Evolutionary conservation across 176 grass and related monocot species (phyloP), one percentile per base, ranked within the genome.

Genomic region (Juncus inflexus): DNA sequence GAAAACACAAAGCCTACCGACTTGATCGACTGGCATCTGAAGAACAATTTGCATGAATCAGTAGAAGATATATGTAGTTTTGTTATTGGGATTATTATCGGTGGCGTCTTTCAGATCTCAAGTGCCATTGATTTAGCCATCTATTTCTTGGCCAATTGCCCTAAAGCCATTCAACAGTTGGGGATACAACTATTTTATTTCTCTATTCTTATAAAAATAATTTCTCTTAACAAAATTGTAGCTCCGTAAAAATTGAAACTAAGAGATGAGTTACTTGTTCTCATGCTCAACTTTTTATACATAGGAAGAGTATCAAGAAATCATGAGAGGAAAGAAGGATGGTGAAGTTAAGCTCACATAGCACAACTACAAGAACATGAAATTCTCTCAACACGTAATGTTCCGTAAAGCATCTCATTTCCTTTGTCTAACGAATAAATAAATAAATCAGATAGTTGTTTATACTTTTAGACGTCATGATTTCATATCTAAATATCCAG

Each of bases 321-420:
- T 40, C 53, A 36, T 70, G 35, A 78, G 55, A 6, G 43, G 6
- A 6, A 16, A 59, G 43, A 47, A 50, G 15, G 35, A 54, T 40
- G 52, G 35, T 7, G 50, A 47, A 5, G 76, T 6, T 10, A 47
- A 60, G 15, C 65, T 78, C 5, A 62, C 40, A 35, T 78, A 64
- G 76, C 64, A 78, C 5, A 64, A 78, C 42, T 78, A 70, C 64
- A 78, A 55, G 28, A 68, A 70, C 28, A 69, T 78, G 76, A 64
- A 70, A 47, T 78, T 78, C 42, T 69, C 53, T 35, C 76, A 78
- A 62, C 51, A 50, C 55, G 76, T 78, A 69, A 53, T 28, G 19
- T 28, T 28, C 19, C 19, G 9, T 47, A 47, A 47, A 16, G 12
- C 52, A 0, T 19, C 9, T 15, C 8, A 15, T 37, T 47, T 5